phyloP scores from a whole-genome alignment of 441 rosid genomes.

The Pelargonium citronellum region DNA sequence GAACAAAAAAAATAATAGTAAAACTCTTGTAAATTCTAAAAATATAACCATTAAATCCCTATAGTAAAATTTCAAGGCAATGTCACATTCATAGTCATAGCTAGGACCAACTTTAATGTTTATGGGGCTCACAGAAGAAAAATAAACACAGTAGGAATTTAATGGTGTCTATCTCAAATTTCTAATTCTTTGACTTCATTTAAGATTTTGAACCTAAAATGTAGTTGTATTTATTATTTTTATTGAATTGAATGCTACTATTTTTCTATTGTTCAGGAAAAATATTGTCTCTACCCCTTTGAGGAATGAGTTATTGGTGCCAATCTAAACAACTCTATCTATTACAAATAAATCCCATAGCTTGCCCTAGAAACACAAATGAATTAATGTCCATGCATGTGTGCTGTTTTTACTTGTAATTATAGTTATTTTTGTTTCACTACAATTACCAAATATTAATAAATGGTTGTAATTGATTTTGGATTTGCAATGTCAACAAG shows the following conservation, averaged over 20 bases:
- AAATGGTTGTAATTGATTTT: no score
- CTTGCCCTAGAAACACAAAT: no score
- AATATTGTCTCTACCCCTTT: not conserved
- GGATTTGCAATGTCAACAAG: no score
- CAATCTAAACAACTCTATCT: not conserved
- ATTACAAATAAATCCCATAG: no score
- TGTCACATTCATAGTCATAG: not conserved
- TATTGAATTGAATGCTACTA: not conserved
- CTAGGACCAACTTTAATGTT: not conserved
- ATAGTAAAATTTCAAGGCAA: not conserved
- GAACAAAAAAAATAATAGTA: no score
- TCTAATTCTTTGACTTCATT: slow-evolving; percentile 5
- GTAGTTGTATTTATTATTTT: not conserved
- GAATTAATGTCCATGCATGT: no score
- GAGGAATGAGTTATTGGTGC: not conserved
- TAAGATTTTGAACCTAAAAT: not conserved
- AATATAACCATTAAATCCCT: no score
- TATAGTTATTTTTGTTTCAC: no score
- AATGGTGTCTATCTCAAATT: not conserved
- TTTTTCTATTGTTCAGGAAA: not conserved
- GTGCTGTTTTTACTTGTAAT: no score
- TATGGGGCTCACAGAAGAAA: not conserved
- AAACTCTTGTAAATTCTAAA: no score
- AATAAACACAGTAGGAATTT: not conserved
- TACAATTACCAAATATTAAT: no score